phyloP scores from a whole-genome alignment of 225 moss, liverwort and hornwort genomes.

The Asterella californica region DNA sequence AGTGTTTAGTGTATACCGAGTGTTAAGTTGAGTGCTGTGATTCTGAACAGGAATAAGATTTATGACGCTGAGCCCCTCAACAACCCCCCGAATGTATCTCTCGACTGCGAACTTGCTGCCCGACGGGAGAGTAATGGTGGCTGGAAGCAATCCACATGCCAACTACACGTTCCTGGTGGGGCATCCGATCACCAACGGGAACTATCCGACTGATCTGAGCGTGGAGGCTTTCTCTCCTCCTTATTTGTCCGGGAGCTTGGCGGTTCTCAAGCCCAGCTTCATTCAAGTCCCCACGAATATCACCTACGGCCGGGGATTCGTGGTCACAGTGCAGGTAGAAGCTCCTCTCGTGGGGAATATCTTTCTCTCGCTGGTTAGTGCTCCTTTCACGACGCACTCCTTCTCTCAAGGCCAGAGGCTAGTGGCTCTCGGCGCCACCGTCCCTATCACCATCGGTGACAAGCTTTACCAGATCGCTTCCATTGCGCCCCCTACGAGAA shows the following conservation, averaged over 20 bases:
- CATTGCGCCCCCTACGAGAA: conserved; percentile 50
- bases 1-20: not conserved
- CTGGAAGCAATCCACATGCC: conserved; percentile 41
- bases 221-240: conserved; percentile 48
- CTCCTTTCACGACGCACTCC: conserved; percentile 82
- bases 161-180: conserved; percentile 19
- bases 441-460: conserved; percentile 28
- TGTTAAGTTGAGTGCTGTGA: no score
- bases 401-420: conserved; percentile 73
- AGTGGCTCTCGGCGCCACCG: conserved; percentile 45
- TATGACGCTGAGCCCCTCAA: conserved; percentile 17
- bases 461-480: conserved; percentile 46
- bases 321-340: conserved; percentile 14
- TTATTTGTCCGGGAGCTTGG: conserved; percentile 28
- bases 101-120: conserved; percentile 49
- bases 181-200: not conserved
- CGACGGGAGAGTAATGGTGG: conserved; percentile 43
- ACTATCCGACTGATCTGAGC: conserved; percentile 43
- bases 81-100: conserved; percentile 45
- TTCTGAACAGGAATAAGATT: conserved; percentile 36
- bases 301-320: conserved; percentile 25
- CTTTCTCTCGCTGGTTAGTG: conserved; percentile 38
- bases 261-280: conserved; percentile 31
- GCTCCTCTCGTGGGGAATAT: conserved; percentile 15
- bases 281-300: conserved; percentile 26